A percentile compares a stretch with the other conserved stretches of the same genome.
Evolutionary conservation across 2,329 filamentous ascomycete species (phyloP).

Genomic region (Alternaria dauci): DNA sequence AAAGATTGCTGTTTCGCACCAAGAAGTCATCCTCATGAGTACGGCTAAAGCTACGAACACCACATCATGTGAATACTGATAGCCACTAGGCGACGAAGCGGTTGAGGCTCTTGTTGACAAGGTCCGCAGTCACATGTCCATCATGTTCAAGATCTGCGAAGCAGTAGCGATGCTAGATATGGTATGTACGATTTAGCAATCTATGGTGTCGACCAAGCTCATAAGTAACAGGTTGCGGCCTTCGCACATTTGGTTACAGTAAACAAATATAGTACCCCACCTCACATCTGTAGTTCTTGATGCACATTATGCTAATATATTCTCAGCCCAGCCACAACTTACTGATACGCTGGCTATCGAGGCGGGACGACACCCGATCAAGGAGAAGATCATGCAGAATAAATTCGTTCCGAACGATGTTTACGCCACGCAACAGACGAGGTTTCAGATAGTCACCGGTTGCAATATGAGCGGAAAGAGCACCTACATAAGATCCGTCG

Average conservation of each 20-base stretch:
- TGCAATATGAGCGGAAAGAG: conserved; percentile 98
- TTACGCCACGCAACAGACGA: conserved; percentile 78
- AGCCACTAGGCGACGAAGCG: conserved; percentile 65
- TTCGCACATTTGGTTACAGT: conserved; percentile 71
- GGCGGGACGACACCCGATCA: conserved; percentile 78
- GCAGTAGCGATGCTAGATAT: conserved; percentile 88
- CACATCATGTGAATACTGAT: conserved; percentile 6
- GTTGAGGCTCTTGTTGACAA: conserved; percentile 75
- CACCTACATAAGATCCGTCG: conserved; percentile 88
- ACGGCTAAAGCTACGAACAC: not conserved
- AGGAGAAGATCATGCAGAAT: conserved; percentile 73
- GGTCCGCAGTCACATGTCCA: conserved; percentile 75
- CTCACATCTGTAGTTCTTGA: not conserved
- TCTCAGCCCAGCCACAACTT: conserved; percentile 70
- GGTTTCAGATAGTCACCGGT: conserved; percentile 93
- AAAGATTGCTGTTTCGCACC: conserved; percentile 79
- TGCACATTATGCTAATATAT: conserved; percentile 11
- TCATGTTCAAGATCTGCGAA: conserved; percentile 85
- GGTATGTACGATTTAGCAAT: conserved; percentile 55
- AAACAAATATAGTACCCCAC: conserved; percentile 62
- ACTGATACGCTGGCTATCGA: conserved; percentile 75
- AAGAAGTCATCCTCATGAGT: conserved; percentile 84
- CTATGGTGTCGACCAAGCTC: conserved; percentile 7
- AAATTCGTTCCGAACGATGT: conserved; percentile 89
- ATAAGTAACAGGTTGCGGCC: conserved; percentile 34